phyloP scores from a whole-genome alignment of 2,329 filamentous ascomycete genomes.

The Aspergillus tubingensis region DNA sequence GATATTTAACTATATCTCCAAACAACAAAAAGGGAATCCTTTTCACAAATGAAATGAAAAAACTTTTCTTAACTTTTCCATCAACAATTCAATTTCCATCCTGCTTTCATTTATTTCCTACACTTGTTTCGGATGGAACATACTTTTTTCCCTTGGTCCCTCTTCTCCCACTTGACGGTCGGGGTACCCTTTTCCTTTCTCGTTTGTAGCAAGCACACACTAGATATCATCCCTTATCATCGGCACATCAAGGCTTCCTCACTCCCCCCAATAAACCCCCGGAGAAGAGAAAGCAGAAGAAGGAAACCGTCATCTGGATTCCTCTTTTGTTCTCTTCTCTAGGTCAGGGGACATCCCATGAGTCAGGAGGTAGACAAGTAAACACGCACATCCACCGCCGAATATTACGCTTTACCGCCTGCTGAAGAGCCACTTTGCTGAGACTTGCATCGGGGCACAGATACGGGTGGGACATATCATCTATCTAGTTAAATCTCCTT shows the following conservation, averaged over 20 bases:
- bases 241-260: constrained; percentile 52
- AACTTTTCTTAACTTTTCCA: constrained; percentile 3
- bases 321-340: constrained; percentile 14
- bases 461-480: constrained; percentile 63
- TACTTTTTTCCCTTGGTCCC: background rate
- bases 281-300: no score
- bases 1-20: background rate
- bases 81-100: constrained; percentile 1
- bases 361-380: constrained; percentile 43
- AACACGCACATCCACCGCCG: constrained; percentile 36
- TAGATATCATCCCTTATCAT: no score
- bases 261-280: constrained; percentile 21
- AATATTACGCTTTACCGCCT: constrained; percentile 46
- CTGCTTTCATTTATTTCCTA: background rate
- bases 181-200: no score
- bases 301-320: no score
- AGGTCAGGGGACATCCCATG: constrained; percentile 28
- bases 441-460: constrained; percentile 65
- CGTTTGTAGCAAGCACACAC: no score
- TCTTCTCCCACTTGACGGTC: background rate
- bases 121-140: background rate
- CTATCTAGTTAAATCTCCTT: background rate
- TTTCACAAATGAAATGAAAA: constrained; percentile 6
- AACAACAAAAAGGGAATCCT: background rate
- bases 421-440: constrained; percentile 65